Percentiles rank a stretch among this genome's conserved stretches.
Evolutionary conservation across 176 grass and related monocot species (phyloP).

Genomic region (Oryza officinalis): DNA sequence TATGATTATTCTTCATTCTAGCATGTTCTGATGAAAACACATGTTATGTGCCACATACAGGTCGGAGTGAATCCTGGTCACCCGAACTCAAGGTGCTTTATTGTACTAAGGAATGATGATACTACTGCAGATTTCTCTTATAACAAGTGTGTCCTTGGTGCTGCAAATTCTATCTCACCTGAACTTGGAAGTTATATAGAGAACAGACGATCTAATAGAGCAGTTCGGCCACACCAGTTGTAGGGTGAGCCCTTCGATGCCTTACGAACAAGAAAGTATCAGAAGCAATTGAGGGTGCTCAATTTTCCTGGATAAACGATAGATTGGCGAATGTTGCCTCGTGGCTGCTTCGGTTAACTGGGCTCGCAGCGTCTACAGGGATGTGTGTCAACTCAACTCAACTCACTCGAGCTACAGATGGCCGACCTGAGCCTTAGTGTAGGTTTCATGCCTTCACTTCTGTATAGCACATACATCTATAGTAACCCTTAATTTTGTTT

Average conservation of each 20-base stretch:
- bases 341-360: background rate
- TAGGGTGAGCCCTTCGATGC: conserved; percentile 2
- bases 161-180: conserved; percentile 43
- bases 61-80: conserved; percentile 45
- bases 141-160: conserved; percentile 44
- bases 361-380: background rate
- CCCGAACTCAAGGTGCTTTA: conserved; percentile 40
- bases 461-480: background rate
- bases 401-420: conserved; percentile 11
- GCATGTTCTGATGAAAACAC: background rate
- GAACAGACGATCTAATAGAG: conserved; percentile 32
- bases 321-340: background rate
- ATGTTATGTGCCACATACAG: conserved; percentile 23
- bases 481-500: background rate
- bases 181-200: conserved; percentile 32
- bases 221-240: conserved; percentile 7
- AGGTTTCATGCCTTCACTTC: too few relatives aligned
- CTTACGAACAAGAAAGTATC: background rate
- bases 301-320: background rate
- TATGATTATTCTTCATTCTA: background rate
- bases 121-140: conserved; percentile 49
- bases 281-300: background rate
- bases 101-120: conserved; percentile 35
- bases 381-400: conserved; percentile 18
- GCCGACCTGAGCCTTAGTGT: background rate